Conservation (phyloP, 83 land plant species). For the Larix sibirica region DNA sequence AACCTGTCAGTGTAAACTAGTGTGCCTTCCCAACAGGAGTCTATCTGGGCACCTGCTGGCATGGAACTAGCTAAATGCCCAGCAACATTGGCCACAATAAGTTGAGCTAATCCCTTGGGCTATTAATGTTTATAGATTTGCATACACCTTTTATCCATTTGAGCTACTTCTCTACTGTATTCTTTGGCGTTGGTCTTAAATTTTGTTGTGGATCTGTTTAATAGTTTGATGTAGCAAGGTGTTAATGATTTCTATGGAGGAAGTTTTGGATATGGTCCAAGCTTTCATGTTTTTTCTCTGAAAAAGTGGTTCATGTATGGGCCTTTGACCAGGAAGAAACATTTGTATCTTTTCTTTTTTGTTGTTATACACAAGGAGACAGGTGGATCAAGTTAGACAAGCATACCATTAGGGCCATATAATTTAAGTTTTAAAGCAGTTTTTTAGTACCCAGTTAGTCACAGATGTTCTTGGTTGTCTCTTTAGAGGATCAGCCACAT, state of each 20-base stretch:
- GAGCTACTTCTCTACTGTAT: neutral
- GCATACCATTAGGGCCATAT: no score
- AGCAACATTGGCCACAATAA: no score
- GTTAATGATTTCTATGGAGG: neutral
- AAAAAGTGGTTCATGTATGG: neutral
- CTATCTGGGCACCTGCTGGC: no score
- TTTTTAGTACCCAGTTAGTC: neutral
- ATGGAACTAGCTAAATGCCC: no score
- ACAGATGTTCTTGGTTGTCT: neutral
- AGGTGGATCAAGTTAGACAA: neutral
- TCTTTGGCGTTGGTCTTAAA: neutral
- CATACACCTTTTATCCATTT: neutral
- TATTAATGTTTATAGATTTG: neutral
- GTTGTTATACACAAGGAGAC: no score
- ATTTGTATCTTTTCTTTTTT: neutral
- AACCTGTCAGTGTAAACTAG: no score
- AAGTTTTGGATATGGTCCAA: neutral
- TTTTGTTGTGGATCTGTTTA: neutral
- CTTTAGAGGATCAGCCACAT: neutral
- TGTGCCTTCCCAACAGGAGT: no score
- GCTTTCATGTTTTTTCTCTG: neutral
- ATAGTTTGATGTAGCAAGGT: neutral
- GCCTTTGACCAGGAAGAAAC: neutral
- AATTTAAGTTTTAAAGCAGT: neutral
- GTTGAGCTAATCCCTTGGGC: no score